phyloP scores from a whole-genome alignment of 192 early-diverging fungal genomes.

The Chytriomyces hyalinus region DNA sequence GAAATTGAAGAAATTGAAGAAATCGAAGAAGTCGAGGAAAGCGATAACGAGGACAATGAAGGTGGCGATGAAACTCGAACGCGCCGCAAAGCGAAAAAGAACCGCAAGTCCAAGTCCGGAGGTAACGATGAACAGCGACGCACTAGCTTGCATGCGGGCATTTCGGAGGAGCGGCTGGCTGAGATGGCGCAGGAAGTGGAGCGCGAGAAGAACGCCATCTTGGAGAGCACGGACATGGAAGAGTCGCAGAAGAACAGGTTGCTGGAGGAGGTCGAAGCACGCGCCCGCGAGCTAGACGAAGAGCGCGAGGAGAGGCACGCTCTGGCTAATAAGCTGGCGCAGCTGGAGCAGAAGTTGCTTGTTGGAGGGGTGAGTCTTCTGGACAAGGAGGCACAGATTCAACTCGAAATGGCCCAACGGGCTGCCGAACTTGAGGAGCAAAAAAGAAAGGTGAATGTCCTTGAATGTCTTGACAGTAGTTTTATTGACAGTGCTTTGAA shows the following conservation, averaged over 20 bases:
- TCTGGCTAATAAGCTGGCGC: conserved; percentile 58
- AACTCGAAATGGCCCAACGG: conserved; percentile 49
- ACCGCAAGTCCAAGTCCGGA: conserved; percentile 8
- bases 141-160: conserved; percentile 19
- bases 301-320: conserved; percentile 53
- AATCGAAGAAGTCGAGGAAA: conserved; percentile 62
- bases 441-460: conserved; percentile 31
- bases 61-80: conserved; percentile 14
- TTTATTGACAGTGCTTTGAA: background rate
- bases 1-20: conserved; percentile 59
- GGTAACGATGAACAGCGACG: background rate
- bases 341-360: conserved; percentile 65
- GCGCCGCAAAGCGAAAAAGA: conserved; percentile 1
- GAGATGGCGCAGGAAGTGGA: conserved; percentile 57
- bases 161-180: conserved; percentile 45
- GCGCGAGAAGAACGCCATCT: conserved; percentile 58
- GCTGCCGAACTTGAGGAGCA: conserved; percentile 61
- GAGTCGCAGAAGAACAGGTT: conserved; percentile 59
- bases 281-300: conserved; percentile 58
- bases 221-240: conserved; percentile 61
- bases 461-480: background rate
- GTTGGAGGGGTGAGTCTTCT: conserved; percentile 66
- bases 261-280: conserved; percentile 52
- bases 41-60: conserved; percentile 49
- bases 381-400: conserved; percentile 46